phyloP scores from a whole-genome alignment of 1,139 yeast genomes.

The Yamadazyma oceani region DNA sequence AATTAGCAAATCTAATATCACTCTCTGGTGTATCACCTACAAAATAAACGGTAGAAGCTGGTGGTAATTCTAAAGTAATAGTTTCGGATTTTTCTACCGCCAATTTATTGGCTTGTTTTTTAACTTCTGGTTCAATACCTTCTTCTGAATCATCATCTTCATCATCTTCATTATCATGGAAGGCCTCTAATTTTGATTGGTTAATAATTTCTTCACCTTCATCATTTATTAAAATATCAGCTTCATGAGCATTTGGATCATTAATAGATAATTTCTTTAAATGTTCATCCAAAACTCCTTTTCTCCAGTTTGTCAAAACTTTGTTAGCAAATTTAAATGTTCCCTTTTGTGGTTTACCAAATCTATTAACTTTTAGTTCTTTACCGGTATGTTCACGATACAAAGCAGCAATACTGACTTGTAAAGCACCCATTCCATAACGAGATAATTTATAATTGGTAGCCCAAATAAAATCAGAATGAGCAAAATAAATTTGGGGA shows the following conservation, averaged over 20 bases:
- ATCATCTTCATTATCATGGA: constrained; percentile 28
- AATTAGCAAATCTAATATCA: constrained; percentile 83
- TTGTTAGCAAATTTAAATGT: constrained; percentile 79
- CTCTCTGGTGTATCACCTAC: constrained; percentile 95
- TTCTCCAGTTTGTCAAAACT: constrained; percentile 74
- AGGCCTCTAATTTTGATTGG: constrained; percentile 43
- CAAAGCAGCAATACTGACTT: constrained; percentile 79
- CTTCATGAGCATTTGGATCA: constrained; percentile 47
- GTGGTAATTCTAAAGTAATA: constrained; percentile 63
- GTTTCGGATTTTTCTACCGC: constrained; percentile 34
- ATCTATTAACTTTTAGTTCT: constrained; percentile 72
- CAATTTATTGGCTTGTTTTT: constrained; percentile 21
- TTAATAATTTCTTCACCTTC: constrained; percentile 51
- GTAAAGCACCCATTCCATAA: constrained; percentile 89
- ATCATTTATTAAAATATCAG: constrained; percentile 47
- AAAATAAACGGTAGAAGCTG: constrained; percentile 82
- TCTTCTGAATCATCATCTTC: constrained; percentile 32
- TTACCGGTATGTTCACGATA: constrained; percentile 79
- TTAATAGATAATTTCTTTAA: constrained; percentile 53
- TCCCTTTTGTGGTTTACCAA: constrained; percentile 84
- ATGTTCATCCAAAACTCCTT: constrained; percentile 72
- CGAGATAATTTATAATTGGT: constrained; percentile 77
- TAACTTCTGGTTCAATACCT: constrained; percentile 11
- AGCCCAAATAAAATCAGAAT: constrained; percentile 87
- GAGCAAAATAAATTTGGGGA: constrained; percentile 81